These are phyloP conservation scores for Teunomyces aglyptinius DNA, from an alignment of 805 yeast species.

Conservation along the genomic window DNA sequence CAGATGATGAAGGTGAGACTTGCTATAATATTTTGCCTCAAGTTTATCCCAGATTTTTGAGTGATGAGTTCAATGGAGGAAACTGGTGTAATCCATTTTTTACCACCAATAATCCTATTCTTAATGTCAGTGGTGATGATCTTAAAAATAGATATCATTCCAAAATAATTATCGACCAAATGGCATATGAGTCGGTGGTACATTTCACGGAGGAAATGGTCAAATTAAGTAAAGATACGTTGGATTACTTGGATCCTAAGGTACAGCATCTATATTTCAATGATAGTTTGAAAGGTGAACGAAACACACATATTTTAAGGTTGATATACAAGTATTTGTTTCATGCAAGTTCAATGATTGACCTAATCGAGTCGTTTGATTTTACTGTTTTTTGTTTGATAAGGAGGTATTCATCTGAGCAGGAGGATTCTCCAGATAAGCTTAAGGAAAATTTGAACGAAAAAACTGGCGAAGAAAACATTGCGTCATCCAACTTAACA, in stretches of 20 bases:
- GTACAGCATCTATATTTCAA: constrained; percentile 37
- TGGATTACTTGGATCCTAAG: constrained; percentile 37
- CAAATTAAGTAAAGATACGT: constrained; percentile 40
- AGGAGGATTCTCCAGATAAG: constrained; percentile 15
- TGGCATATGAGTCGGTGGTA: constrained; percentile 40
- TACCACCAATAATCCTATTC: constrained; percentile 32
- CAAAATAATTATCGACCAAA: constrained; percentile 51
- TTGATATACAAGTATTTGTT: constrained; percentile 53
- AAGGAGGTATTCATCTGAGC: constrained; percentile 25
- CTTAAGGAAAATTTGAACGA: constrained; percentile 7
- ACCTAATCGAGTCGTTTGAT: constrained; percentile 59
- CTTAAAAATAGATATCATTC: constrained; percentile 40
- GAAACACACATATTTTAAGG: constrained; percentile 55
- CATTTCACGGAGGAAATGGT: constrained; percentile 37
- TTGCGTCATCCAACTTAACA: constrained; percentile 22
- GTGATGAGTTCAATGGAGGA: constrained; percentile 72
- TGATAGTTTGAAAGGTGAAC: constrained; percentile 29
- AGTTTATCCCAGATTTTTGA: constrained; percentile 65
- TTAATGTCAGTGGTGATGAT: constrained; percentile 44
- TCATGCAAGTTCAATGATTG: constrained; percentile 47
- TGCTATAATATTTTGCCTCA: constrained; percentile 52
- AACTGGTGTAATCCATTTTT: constrained; percentile 73
- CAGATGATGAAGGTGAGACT: constrained; percentile 32
- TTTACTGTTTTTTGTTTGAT: constrained; percentile 52
- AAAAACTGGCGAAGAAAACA: constrained; percentile 1